Evolutionary conservation across 441 rosid genomes (phyloP).

Genomic region (Gossypium trilobum): DNA sequence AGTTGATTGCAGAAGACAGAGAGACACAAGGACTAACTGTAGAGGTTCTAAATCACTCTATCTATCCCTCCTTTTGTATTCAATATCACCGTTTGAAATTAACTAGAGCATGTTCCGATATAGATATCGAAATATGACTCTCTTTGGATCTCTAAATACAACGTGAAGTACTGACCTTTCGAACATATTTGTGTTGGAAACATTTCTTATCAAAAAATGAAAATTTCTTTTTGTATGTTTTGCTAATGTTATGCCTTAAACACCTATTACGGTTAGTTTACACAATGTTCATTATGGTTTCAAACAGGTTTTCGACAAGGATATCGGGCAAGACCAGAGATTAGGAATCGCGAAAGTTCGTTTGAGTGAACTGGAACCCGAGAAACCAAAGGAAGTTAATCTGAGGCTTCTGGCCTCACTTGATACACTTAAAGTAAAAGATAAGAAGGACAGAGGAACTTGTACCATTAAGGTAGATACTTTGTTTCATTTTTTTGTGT

Average conservation of each 20-base stretch:
- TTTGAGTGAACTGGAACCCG: constrained; percentile 51
- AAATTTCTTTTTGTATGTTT: not conserved
- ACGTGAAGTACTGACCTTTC: too few relatives aligned
- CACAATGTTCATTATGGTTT: constrained; percentile 12
- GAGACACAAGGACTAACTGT: constrained; percentile 71
- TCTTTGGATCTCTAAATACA: too few relatives aligned
- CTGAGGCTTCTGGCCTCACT: constrained; percentile 67
- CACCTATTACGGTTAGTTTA: not conserved
- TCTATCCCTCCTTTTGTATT: not conserved
- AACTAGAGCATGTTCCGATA: not conserved
- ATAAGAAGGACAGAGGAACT: constrained; percentile 86
- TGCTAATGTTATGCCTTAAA: not conserved
- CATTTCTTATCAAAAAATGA: not conserved
- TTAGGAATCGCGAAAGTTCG: constrained; percentile 73
- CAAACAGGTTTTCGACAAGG: constrained; percentile 73
- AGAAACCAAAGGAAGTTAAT: constrained; percentile 39
- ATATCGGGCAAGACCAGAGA: constrained; percentile 81
- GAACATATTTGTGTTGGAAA: not conserved
- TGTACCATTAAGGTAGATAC: constrained; percentile 50
- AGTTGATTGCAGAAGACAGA: constrained; percentile 86
- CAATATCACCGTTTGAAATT: not conserved
- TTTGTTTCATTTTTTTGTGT: not conserved
- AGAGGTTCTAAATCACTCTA: constrained; percentile 41
- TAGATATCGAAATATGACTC: not conserved
- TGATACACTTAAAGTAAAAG: constrained; percentile 79